Conservation (phyloP, 2,329 filamentous ascomycete species). For the Fusarium sp. region DNA sequence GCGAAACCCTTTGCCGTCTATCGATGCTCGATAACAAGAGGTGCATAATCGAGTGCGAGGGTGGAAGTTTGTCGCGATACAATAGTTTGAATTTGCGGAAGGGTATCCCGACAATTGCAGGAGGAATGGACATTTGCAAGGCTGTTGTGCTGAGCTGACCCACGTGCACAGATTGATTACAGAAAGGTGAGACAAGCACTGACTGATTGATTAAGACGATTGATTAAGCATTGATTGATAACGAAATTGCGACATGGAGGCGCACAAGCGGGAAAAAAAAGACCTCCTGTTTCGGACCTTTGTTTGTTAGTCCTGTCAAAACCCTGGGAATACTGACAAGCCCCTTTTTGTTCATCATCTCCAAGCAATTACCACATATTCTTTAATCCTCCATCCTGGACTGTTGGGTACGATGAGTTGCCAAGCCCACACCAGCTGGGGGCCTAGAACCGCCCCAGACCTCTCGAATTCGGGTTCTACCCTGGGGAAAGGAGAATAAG, state of each 20-base stretch:
- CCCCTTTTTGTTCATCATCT: constrained; percentile 28
- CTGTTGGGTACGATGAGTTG: constrained; percentile 3
- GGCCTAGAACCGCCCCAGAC: constrained; percentile 16
- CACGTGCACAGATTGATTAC: constrained; percentile 33
- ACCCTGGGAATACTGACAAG: neutral
- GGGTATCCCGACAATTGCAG: constrained; percentile 8
- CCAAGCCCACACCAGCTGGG: constrained; percentile 3
- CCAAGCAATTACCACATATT: constrained; percentile 21
- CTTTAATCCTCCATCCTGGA: constrained; percentile 12
- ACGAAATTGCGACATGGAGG: constrained; percentile 26
- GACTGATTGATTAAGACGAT: constrained; percentile 37
- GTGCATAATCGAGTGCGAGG: constrained; percentile 14
- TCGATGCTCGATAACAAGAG: constrained; percentile 27
- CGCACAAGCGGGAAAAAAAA: neutral
- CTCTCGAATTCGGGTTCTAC: constrained; percentile 36
- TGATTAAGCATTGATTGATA: constrained; percentile 45
- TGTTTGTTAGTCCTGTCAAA: neutral
- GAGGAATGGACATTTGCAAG: constrained; percentile 11
- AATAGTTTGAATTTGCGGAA: constrained; percentile 3
- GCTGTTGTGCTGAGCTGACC: neutral
- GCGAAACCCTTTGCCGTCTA: constrained; percentile 14
- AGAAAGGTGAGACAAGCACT: constrained; percentile 28
- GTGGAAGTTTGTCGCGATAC: neutral
- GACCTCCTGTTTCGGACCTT: constrained; percentile 26
- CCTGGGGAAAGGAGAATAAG: constrained; percentile 22